Evolutionary conservation across 2,329 filamentous ascomycete genomes (phyloP).

Genomic region (Lachnum nothofagi): DNA sequence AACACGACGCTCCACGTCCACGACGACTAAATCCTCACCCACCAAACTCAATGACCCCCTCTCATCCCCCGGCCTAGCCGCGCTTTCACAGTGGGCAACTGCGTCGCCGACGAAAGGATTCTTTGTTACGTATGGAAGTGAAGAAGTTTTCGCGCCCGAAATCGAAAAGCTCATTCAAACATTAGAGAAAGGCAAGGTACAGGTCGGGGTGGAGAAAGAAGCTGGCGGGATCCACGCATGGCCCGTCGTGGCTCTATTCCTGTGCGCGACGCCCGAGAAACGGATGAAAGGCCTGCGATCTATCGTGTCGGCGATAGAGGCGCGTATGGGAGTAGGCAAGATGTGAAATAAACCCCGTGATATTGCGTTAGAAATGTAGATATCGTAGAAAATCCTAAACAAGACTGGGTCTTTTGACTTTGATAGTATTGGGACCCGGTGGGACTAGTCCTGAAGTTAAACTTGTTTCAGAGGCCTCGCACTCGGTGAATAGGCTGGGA

Average conservation of each 20-base stretch:
- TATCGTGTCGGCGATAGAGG: constrained; percentile 33
- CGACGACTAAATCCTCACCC: constrained; percentile 40
- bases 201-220: constrained; percentile 46
- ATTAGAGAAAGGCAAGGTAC: constrained; percentile 49
- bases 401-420: too few relatives aligned
- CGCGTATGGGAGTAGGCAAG: constrained; percentile 14
- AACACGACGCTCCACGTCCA: too few relatives aligned
- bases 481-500: too few relatives aligned
- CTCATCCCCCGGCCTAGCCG: constrained; percentile 65
- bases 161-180: constrained; percentile 55
- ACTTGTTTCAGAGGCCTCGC: too few relatives aligned
- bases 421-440: too few relatives aligned
- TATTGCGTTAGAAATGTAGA: too few relatives aligned
- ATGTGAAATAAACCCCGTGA: too few relatives aligned
- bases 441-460: too few relatives aligned
- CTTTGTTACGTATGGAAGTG: constrained; percentile 65
- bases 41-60: constrained; percentile 44
- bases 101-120: constrained; percentile 64
- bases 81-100: constrained; percentile 59
- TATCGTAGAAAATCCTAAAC: too few relatives aligned
- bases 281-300: constrained; percentile 47
- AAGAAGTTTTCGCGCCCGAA: constrained; percentile 73
- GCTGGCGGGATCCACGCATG: constrained; percentile 71
- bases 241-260: constrained; percentile 64
- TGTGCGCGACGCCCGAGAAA: constrained; percentile 43